Conservation (phyloP, 805 yeast species). For the Kodamaea leandrae region DNA sequence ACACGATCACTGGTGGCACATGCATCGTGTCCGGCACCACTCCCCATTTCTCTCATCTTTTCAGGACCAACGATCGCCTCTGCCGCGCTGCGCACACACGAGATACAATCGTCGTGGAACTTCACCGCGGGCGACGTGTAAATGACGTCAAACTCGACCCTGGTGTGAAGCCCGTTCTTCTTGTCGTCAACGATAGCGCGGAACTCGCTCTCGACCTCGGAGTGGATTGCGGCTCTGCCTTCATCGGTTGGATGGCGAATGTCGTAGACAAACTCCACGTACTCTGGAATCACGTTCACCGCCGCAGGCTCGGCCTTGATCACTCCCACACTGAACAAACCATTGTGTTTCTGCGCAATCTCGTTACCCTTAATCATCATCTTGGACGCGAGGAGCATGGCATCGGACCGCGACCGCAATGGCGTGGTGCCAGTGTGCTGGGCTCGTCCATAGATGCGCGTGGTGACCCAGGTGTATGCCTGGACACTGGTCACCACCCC, state of each 20-base stretch:
- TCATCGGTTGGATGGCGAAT: conserved; percentile 54
- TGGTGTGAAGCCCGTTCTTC: conserved; percentile 28
- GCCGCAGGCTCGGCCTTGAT: conserved; percentile 57
- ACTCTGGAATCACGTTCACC: conserved; percentile 66
- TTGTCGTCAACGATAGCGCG: conserved; percentile 27
- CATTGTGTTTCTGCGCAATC: conserved; percentile 49
- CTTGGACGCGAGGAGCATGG: conserved; percentile 55
- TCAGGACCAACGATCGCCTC: conserved; percentile 44
- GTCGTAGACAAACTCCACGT: conserved; percentile 59
- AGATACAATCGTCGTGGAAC: conserved; percentile 51
- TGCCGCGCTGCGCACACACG: conserved; percentile 54
- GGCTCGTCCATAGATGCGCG: conserved; percentile 58
- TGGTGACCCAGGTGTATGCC: conserved; percentile 60
- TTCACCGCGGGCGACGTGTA: conserved; percentile 55
- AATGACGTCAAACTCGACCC: conserved; percentile 42
- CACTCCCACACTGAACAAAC: conserved; percentile 59
- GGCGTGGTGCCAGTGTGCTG: conserved; percentile 79
- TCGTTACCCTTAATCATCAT: conserved; percentile 57
- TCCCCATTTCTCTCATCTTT: conserved; percentile 45
- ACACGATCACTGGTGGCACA: conserved; percentile 53
- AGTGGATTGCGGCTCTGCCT: conserved; percentile 32
- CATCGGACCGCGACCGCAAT: conserved; percentile 56
- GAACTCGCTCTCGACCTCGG: conserved; percentile 39
- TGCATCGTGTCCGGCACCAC: conserved; percentile 78
- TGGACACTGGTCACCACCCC: conserved; percentile 70